These are phyloP conservation scores for Ophiosphaerella korrae DNA, from an alignment of 2,329 filamentous ascomycete genomes.

Conservation along the genomic window DNA sequence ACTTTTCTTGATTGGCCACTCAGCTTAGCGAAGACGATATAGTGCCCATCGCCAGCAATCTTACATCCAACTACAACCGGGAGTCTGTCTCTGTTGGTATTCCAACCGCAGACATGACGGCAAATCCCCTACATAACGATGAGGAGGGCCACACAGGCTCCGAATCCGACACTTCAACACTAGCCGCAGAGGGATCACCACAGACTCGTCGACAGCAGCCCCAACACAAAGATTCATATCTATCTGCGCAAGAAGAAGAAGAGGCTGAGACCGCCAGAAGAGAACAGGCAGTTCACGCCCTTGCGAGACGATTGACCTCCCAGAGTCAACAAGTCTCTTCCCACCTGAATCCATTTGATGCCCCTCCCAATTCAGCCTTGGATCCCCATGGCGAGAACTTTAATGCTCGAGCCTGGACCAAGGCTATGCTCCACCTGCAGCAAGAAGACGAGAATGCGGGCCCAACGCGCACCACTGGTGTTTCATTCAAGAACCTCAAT, in stretches of 20 bases:
- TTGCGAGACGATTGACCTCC: slow-evolving; percentile 51
- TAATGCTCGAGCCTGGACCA: slow-evolving; percentile 55
- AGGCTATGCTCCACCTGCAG: slow-evolving; percentile 55
- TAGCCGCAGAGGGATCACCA: slow-evolving; percentile 34
- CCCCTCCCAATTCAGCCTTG: slow-evolving; percentile 50
- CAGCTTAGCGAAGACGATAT: background rate
- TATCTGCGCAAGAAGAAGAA: slow-evolving; percentile 27
- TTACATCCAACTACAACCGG: slow-evolving; percentile 50
- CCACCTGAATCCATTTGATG: slow-evolving; percentile 46
- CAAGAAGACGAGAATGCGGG: slow-evolving; percentile 49
- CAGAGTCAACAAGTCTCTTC: slow-evolving; percentile 47
- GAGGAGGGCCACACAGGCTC: slow-evolving; percentile 17
- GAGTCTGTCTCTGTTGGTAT: slow-evolving; percentile 45
- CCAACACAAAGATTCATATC: slow-evolving; percentile 24
- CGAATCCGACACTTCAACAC: slow-evolving; percentile 42
- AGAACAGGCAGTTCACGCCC: slow-evolving; percentile 46
- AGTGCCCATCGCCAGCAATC: slow-evolving; percentile 44
- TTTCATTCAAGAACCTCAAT: slow-evolving; percentile 54
- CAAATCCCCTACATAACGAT: slow-evolving; percentile 18
- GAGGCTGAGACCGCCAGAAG: slow-evolving; percentile 31
- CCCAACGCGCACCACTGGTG: slow-evolving; percentile 52
- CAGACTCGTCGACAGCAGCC: slow-evolving; percentile 20
- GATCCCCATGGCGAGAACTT: slow-evolving; percentile 55
- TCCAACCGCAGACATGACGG: slow-evolving; percentile 36
- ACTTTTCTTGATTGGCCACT: slow-evolving; percentile 1